Percentiles rank a stretch among this genome's conserved stretches.
These are phyloP conservation scores for Rheum nobile DNA, from an alignment of 148 eudicot genomes.

Conservation along the genomic window DNA sequence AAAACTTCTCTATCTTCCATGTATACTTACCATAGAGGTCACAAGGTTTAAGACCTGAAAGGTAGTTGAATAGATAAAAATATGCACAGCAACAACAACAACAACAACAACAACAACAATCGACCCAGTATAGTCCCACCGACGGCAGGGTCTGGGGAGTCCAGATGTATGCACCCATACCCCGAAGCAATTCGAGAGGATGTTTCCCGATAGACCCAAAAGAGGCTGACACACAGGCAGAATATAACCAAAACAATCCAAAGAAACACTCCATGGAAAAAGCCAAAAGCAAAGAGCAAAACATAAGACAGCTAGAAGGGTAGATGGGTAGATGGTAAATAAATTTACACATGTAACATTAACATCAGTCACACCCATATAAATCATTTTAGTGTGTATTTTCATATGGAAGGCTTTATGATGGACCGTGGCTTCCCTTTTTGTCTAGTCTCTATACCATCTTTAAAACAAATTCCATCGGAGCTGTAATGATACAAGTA, in stretches of 20 bases:
- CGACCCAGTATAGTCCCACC: too few species aligned
- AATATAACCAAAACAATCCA: too few species aligned
- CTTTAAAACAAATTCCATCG: neutral
- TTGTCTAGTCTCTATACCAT: neutral
- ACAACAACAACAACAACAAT: too few species aligned
- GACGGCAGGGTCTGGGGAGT: too few species aligned
- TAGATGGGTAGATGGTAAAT: neutral
- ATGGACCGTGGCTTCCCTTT: neutral
- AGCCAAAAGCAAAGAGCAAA: too few species aligned
- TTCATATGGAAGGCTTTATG: neutral
- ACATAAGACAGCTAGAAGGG: neutral
- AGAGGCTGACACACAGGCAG: too few species aligned
- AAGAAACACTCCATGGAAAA: too few species aligned
- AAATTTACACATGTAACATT: neutral
- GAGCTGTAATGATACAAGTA: neutral
- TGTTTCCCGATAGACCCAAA: too few species aligned
- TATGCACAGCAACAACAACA: neutral
- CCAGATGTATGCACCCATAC: too few species aligned
- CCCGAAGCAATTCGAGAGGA: too few species aligned
- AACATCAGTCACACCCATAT: neutral
- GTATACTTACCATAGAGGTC: constrained; percentile 69
- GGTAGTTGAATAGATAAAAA: neutral
- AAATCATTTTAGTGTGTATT: neutral
- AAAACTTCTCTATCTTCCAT: constrained; percentile 83
- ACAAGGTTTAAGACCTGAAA: constrained; percentile 66